Percentiles rank a stretch among this genome's conserved stretches.
phyloP scores from a whole-genome alignment of 2,329 filamentous ascomycete genomes.

The Laburnicola sp. region DNA sequence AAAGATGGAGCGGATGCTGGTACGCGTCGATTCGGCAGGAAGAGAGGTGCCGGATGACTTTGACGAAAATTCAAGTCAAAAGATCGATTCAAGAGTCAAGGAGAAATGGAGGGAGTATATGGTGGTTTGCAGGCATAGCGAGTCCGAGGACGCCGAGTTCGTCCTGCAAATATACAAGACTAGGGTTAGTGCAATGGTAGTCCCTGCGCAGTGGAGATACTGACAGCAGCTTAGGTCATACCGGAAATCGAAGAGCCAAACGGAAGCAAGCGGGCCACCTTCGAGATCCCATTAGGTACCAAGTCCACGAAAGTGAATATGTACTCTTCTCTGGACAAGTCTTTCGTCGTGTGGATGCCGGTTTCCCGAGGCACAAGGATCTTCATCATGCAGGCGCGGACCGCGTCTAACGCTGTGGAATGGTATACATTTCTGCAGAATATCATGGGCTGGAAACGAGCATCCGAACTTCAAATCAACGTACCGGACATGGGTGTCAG shows the following conservation, averaged over 20 bases:
- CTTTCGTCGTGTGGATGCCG: slow-evolving; percentile 64
- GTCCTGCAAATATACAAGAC: slow-evolving; percentile 64
- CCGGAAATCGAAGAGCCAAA: slow-evolving; percentile 59
- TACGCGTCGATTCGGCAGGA: slow-evolving; percentile 60
- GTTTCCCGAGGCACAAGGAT: slow-evolving; percentile 59
- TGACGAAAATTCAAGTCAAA: slow-evolving; percentile 64
- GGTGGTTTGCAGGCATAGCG: slow-evolving; percentile 62
- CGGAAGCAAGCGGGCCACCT: slow-evolving; percentile 58
- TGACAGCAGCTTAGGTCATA: slow-evolving; percentile 52
- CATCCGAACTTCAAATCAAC: slow-evolving; percentile 60
- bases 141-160: slow-evolving; percentile 58
- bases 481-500: slow-evolving; percentile 66
- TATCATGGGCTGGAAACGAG: slow-evolving; percentile 61
- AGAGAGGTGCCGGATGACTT: slow-evolving; percentile 62
- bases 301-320: slow-evolving; percentile 62
- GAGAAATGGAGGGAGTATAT: slow-evolving; percentile 70
- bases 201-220: not conserved
- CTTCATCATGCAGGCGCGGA: slow-evolving; percentile 62
- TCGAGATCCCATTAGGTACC: slow-evolving; percentile 60
- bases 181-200: slow-evolving; percentile 44
- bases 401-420: slow-evolving; percentile 64
- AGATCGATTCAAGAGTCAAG: slow-evolving; percentile 59
- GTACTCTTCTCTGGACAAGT: slow-evolving; percentile 69
- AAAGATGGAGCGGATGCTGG: slow-evolving; percentile 70
- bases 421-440: slow-evolving; percentile 69